Evolutionary conservation across 805 yeast genomes (phyloP).

Genomic region (Diddensiella transvaalensis): DNA sequence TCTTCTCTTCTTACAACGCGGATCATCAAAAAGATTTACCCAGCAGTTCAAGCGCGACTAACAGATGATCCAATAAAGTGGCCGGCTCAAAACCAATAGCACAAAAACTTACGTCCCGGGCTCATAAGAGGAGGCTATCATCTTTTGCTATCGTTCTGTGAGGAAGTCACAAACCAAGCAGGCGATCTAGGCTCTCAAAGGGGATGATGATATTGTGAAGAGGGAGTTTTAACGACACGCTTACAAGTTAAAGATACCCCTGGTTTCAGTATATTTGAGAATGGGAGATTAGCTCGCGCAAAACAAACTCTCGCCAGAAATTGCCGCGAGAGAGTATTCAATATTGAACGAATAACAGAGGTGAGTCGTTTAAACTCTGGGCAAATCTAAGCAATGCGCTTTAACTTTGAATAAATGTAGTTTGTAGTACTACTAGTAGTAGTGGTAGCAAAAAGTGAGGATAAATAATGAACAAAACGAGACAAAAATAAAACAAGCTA

Average conservation of each 20-base stretch:
- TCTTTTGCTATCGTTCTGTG: slow-evolving; percentile 6
- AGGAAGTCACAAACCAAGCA: too few relatives aligned
- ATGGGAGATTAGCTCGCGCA: neutral
- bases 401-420: neutral
- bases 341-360: too few relatives aligned
- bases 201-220: slow-evolving; percentile 8
- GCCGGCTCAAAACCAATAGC: neutral
- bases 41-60: neutral
- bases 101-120: slow-evolving; percentile 52
- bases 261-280: neutral
- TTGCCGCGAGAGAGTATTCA: too few relatives aligned
- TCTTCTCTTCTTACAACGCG: too few relatives aligned
- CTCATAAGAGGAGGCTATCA: slow-evolving; percentile 44
- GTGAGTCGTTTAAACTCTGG: too few relatives aligned
- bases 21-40: slow-evolving; percentile 1
- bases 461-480: neutral
- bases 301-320: too few relatives aligned
- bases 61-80: neutral
- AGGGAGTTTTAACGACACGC: slow-evolving; percentile 8
- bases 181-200: too few relatives aligned
- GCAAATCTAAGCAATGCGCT: too few relatives aligned
- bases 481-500: too few relatives aligned
- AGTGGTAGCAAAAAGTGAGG: neutral
- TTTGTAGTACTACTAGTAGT: too few relatives aligned
- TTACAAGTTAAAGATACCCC: slow-evolving; percentile 3